Evolutionary conservation across 768 basidiomycete genomes (phyloP).

Genomic region (Wakefieldia striispora): DNA sequence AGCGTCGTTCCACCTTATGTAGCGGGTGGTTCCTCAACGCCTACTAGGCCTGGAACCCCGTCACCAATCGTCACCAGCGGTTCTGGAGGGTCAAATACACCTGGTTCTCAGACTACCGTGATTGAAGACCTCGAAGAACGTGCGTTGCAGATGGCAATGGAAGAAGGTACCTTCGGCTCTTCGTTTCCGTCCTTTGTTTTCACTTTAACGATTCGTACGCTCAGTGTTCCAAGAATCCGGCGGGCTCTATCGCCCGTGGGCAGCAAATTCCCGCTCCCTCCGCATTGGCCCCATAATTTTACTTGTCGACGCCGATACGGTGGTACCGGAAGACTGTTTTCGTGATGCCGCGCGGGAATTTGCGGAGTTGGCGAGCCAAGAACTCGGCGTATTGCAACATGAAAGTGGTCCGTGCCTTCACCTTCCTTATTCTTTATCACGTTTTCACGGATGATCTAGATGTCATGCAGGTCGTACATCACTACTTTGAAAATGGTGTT

Average conservation of each 20-base stretch:
- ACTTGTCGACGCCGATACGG: constrained; percentile 85
- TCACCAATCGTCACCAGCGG: constrained; percentile 4
- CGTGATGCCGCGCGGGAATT: constrained; percentile 88
- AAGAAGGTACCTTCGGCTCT: constrained; percentile 41
- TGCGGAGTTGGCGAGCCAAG: constrained; percentile 58
- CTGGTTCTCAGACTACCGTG: constrained; percentile 13
- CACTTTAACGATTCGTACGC: constrained; percentile 39
- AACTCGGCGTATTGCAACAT: constrained; percentile 85
- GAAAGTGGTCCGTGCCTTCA: constrained; percentile 65
- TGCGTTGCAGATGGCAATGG: constrained; percentile 49
- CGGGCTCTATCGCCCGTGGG: constrained; percentile 65
- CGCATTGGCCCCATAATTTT: constrained; percentile 78
- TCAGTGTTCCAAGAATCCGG: constrained; percentile 52
- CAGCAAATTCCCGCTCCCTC: constrained; percentile 68
- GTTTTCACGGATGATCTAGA: constrained; percentile 39
- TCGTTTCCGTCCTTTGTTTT: constrained; percentile 33
- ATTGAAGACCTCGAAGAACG: constrained; percentile 46
- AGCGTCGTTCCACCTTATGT: constrained; percentile 25
- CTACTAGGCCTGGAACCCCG: constrained; percentile 25
- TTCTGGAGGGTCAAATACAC: constrained; percentile 6
- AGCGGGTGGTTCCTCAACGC: constrained; percentile 24
- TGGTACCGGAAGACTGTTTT: constrained; percentile 90
- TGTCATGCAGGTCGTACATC: constrained; percentile 87
- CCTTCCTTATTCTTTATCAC: neutral
- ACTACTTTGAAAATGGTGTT: constrained; percentile 91